Evolutionary conservation across 345 rosid species (phyloP).

Genomic region (Viola odorata): DNA sequence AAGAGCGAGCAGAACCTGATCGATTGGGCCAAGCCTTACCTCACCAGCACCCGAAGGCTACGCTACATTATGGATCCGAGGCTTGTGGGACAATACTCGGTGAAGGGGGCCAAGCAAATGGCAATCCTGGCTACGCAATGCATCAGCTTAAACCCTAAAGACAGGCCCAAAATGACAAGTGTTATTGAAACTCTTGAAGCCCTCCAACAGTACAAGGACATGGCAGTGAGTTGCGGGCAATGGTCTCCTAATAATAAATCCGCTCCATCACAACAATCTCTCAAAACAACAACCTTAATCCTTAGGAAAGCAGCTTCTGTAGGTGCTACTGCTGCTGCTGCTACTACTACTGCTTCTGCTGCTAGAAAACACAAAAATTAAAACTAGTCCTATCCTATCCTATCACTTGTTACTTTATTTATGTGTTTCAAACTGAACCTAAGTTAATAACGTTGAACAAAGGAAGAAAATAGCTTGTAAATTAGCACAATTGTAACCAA

Average conservation of each 20-base stretch:
- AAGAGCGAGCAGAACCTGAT: slow-evolving; percentile 75
- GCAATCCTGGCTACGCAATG: slow-evolving; percentile 63
- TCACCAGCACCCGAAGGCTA: slow-evolving; percentile 60
- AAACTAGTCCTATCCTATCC: too few relatives aligned
- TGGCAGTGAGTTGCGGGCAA: slow-evolving; percentile 69
- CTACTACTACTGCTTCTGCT: too few relatives aligned
- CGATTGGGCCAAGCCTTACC: slow-evolving; percentile 78
- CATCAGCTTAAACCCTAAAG: slow-evolving; percentile 72
- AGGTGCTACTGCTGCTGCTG: too few relatives aligned
- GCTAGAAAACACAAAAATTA: too few relatives aligned
- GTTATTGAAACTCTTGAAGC: slow-evolving; percentile 59
- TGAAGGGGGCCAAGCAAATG: slow-evolving; percentile 78
- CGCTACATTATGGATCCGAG: slow-evolving; percentile 69
- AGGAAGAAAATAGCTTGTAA: too few relatives aligned
- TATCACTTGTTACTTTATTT: too few relatives aligned
- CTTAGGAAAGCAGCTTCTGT: too few relatives aligned
- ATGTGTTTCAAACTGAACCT: too few relatives aligned
- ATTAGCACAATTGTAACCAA: too few relatives aligned
- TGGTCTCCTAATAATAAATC: slow-evolving; percentile 21
- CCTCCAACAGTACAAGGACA: slow-evolving; percentile 55
- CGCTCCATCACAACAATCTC: too few relatives aligned
- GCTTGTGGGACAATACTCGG: slow-evolving; percentile 73
- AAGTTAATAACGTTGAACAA: too few relatives aligned
- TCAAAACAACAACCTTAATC: too few relatives aligned
- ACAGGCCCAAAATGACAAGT: slow-evolving; percentile 76